phyloP scores from a whole-genome alignment of 2,329 filamentous ascomycete species.

The Endoconidiophora laricicola region DNA sequence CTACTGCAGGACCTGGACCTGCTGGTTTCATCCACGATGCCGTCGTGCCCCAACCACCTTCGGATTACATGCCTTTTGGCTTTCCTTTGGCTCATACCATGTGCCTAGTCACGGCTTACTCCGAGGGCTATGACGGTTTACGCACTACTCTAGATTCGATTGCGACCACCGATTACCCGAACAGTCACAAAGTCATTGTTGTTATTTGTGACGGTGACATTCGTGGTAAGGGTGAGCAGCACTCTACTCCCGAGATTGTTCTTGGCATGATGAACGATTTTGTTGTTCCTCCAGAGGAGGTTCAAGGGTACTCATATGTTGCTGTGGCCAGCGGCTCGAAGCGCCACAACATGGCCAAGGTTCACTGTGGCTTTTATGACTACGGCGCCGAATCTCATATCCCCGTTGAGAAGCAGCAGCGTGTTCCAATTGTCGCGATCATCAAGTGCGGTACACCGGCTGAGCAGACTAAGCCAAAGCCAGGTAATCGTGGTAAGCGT shows the following conservation, averaged over 20 bases:
- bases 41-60: conserved; percentile 87
- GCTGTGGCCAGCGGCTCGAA: conserved; percentile 91
- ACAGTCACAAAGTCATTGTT: conserved; percentile 94
- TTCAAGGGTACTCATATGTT: conserved; percentile 85
- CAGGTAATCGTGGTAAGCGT: conserved; percentile 93
- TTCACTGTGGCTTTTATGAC: conserved; percentile 96
- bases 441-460: conserved; percentile 92
- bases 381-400: conserved; percentile 72
- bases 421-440: conserved; percentile 92
- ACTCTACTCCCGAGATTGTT: conserved; percentile 79
- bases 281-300: conserved; percentile 61
- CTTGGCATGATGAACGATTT: conserved; percentile 91
- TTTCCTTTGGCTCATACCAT: conserved; percentile 88
- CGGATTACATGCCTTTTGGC: conserved; percentile 94
- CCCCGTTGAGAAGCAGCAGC: conserved; percentile 74
- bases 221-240: conserved; percentile 77
- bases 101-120: conserved; percentile 91
- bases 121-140: conserved; percentile 82
- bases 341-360: conserved; percentile 98
- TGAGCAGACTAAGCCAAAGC: conserved; percentile 66
- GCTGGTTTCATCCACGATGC: conserved; percentile 92
- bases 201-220: conserved; percentile 96
- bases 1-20: conserved; percentile 57
- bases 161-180: conserved; percentile 94
- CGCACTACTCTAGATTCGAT: conserved; percentile 91